Conservation (phyloP, 2,329 filamentous ascomycete genomes). For the Magnaporthiopsis incrustans region DNA sequence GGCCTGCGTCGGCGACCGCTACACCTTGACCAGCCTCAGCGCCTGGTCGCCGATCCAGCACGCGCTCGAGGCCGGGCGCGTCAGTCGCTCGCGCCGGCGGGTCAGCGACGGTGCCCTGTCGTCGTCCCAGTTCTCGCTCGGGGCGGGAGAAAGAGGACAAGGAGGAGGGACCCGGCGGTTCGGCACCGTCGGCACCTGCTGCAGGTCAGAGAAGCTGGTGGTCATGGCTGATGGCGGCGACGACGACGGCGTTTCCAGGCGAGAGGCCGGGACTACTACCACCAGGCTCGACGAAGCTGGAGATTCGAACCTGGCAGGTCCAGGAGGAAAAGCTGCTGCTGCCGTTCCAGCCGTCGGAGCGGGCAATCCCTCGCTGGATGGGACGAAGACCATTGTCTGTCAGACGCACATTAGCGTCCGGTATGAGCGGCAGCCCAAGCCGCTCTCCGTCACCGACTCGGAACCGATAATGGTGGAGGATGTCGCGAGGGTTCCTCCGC, state of each 20-base stretch:
- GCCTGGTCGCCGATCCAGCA: not conserved
- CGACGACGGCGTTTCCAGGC: not conserved
- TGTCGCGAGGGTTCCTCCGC: not conserved
- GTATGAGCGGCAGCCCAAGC: not conserved
- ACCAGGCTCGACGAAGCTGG: not conserved
- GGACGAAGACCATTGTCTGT: not conserved
- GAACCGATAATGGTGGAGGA: not conserved
- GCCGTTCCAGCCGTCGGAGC: too few relatives aligned
- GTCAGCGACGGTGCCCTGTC: too few relatives aligned
- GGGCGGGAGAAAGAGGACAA: too few relatives aligned
- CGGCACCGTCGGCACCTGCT: not conserved
- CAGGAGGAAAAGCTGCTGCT: not conserved
- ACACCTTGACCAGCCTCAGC: not conserved
- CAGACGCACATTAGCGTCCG: conserved; percentile 1
- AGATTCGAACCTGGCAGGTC: not conserved
- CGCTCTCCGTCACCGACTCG: not conserved
- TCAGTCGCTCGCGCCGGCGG: not conserved
- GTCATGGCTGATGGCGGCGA: not conserved
- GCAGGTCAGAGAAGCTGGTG: not conserved
- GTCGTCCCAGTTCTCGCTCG: not conserved
- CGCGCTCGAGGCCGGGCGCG: not conserved
- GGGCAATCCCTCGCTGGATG: not conserved
- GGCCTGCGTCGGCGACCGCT: not conserved
- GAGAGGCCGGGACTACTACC: not conserved
- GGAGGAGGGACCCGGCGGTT: not conserved